Evolutionary conservation across 441 rosid genomes (phyloP).

Genomic region (Cnidoscolus chayamansa): DNA sequence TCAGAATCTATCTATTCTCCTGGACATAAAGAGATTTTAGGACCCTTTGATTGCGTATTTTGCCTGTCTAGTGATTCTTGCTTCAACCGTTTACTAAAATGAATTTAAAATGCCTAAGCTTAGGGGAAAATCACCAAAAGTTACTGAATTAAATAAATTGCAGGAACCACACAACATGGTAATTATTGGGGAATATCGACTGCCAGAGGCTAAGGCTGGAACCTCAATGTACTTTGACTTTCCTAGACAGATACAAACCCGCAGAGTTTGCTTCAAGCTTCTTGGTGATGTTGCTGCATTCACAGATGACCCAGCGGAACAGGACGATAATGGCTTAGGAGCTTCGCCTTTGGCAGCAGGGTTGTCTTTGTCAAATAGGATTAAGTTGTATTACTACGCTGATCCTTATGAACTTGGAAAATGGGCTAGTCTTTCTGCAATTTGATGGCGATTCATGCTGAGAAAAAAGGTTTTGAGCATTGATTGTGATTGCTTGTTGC

Average conservation of each 20-base stretch:
- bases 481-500: slow-evolving; percentile 20
- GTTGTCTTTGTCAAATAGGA: slow-evolving; percentile 61
- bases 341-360: slow-evolving; percentile 59
- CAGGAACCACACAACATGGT: slow-evolving; percentile 79
- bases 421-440: slow-evolving; percentile 83
- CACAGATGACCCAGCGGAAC: slow-evolving; percentile 68
- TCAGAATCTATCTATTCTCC: not conserved
- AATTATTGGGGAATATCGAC: slow-evolving; percentile 66
- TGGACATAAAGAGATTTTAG: not conserved
- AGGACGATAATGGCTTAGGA: slow-evolving; percentile 49
- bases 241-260: slow-evolving; percentile 61
- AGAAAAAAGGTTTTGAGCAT: slow-evolving; percentile 11
- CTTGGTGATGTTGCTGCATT: slow-evolving; percentile 80
- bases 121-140: not conserved
- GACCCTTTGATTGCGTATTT: no score
- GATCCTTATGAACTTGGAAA: slow-evolving; percentile 87
- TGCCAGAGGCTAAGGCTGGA: slow-evolving; percentile 75
- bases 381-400: slow-evolving; percentile 69
- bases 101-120: not conserved
- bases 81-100: not conserved
- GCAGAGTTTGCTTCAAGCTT: slow-evolving; percentile 61
- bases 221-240: slow-evolving; percentile 85
- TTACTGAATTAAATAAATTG: slow-evolving; percentile 8
- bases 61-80: no score
- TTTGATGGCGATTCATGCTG: slow-evolving; percentile 29